A percentile compares a stretch with the other conserved stretches of the same genome.
These are phyloP conservation scores for Macrophomina phaseolina DNA, from an alignment of 2,329 filamentous ascomycete genomes.

Conservation along the genomic window DNA sequence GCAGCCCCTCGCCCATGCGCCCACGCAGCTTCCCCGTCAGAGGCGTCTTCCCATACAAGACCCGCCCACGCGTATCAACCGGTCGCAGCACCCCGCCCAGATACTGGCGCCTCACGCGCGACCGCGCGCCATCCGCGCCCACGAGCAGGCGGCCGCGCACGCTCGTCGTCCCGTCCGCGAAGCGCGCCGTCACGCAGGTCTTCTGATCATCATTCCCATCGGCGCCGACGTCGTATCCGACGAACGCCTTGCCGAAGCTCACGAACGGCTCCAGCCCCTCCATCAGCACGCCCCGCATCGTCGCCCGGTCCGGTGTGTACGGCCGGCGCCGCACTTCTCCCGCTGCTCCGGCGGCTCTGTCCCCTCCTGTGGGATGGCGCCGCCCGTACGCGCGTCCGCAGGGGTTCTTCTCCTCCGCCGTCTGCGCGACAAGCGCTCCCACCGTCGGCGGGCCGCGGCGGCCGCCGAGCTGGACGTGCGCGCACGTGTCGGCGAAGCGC, in stretches of 20 bases:
- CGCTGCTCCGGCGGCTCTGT: neutral
- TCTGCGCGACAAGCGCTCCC: neutral
- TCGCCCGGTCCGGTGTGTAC: slow-evolving; percentile 16
- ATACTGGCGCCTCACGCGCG: slow-evolving; percentile 45
- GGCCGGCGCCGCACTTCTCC: neutral
- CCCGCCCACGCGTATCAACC: slow-evolving; percentile 47
- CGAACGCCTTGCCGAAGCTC: slow-evolving; percentile 12
- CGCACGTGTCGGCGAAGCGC: slow-evolving; percentile 9
- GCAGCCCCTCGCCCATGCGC: slow-evolving; percentile 32
- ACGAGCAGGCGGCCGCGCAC: slow-evolving; percentile 27
- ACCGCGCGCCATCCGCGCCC: slow-evolving; percentile 36
- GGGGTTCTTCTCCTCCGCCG: neutral
- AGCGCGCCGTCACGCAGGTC: slow-evolving; percentile 19
- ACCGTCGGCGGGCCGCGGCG: too few species aligned
- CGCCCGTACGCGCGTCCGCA: too few species aligned
- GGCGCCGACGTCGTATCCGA: neutral
- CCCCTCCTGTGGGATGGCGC: neutral
- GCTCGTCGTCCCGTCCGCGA: slow-evolving; percentile 25
- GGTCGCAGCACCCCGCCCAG: slow-evolving; percentile 40
- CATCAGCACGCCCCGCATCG: slow-evolving; percentile 12
- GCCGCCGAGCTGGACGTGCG: slow-evolving; percentile 5
- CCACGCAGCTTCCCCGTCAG: slow-evolving; percentile 36
- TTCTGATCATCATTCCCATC: too few species aligned
- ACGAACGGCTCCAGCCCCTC: neutral
- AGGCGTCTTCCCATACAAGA: slow-evolving; percentile 50